Evolutionary conservation across 2,329 filamentous ascomycete genomes (phyloP).

Genomic region (Arthrocladium fulminans): DNA sequence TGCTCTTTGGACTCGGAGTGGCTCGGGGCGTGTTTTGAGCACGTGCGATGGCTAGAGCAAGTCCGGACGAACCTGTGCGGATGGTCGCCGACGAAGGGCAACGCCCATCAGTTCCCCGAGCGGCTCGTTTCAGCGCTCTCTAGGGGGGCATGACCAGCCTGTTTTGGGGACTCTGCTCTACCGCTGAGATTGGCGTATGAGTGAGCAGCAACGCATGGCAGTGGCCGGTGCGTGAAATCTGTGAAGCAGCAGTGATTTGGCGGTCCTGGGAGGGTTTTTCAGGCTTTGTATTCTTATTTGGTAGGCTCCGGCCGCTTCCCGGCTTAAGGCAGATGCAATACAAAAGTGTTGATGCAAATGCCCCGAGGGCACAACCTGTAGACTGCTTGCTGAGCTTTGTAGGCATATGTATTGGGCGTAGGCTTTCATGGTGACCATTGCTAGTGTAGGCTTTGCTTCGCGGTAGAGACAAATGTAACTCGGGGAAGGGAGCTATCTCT

Average conservation of each 20-base stretch:
- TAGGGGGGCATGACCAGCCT: not conserved
- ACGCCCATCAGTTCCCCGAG: not conserved
- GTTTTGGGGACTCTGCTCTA: no score
- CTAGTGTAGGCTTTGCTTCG: no score
- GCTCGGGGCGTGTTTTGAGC: not conserved
- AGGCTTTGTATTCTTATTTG: constrained; percentile 2
- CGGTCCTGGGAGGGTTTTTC: not conserved
- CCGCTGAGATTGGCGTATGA: not conserved
- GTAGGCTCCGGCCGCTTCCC: not conserved
- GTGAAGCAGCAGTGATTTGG: not conserved
- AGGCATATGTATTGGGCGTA: no score
- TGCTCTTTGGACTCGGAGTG: not conserved
- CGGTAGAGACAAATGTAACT: no score
- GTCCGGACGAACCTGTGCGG: not conserved
- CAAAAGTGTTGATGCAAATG: not conserved
- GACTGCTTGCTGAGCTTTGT: not conserved
- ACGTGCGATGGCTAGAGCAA: not conserved
- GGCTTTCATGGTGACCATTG: no score
- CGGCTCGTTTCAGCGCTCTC: not conserved
- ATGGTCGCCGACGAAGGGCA: not conserved
- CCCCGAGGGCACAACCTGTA: not conserved
- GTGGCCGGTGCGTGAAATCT: not conserved
- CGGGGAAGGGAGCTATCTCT: no score
- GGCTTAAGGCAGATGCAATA: not conserved
- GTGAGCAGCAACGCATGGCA: not conserved